Base-by-base conservation (phyloP, 2,329 filamentous ascomycete genomes). In the Septoria linicola region DNA sequence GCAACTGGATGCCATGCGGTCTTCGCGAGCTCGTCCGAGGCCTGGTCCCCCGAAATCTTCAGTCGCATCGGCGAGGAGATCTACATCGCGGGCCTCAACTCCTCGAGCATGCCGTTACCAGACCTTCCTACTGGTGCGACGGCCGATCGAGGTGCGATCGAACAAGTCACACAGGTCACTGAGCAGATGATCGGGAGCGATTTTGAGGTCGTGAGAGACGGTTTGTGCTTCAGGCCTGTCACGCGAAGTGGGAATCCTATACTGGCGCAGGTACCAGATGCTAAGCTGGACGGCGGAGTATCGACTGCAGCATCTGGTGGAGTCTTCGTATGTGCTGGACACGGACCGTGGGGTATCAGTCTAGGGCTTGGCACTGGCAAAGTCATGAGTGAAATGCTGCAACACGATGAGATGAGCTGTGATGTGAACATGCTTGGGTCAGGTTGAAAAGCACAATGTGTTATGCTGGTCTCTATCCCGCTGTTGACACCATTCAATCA, bases 301-400 rank as follows among this genome's bases (percentile, higher is more conserved):
- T 69, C 62, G 51, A 81, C 75, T 19, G 67, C 63, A 14, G 63
- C 61, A 0, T 73, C 74, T 1, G 82, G 84, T 1, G 86, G 87
- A 3, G 83, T 92, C 0, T 91, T 81, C 64, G 67, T 97, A 50
- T 93, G 92, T 1, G 80, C 89, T 0, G 93, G 93, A 0, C 93
- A 99, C 74, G 96, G 90, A 1, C 97, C 92, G 72, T 99, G 93
- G 93, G 92, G 93, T 0, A 96, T 97, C n/a, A 91, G 96, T 73
- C 97, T 97, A 72, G 89, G 84, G 1, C 90, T 92, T 1, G 93
- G 80, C 1, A 97, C 92, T 20, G 73, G 72, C 1, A 73, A 72
- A 56, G 54, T 73, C 56, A 63, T 77, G 49, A 90, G 31, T 82
- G 86, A 90, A 70, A 75, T 90, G 77, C 76, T 88, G 35, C 76